phyloP scores from a whole-genome alignment of 2,329 filamentous ascomycete genomes.

The Pseudogymnoascus destructans region DNA sequence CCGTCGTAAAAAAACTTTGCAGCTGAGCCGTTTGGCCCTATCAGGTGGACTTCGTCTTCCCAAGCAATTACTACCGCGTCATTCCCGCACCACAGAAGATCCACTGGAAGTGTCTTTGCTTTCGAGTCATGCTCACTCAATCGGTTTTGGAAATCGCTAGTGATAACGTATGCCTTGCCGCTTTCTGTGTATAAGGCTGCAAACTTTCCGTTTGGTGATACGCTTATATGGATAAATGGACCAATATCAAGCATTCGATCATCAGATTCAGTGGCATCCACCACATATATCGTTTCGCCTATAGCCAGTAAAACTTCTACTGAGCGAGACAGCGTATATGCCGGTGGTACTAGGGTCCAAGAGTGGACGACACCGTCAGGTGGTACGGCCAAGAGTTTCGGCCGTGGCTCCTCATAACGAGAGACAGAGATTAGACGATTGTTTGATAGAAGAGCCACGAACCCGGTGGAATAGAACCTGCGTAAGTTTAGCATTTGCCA shows the following conservation, averaged over 20 bases:
- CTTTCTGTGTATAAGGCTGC: conserved; percentile 77
- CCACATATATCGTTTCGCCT: conserved; percentile 67
- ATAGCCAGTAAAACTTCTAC: conserved; percentile 88
- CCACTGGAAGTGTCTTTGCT: conserved; percentile 71
- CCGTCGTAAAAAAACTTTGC: conserved; percentile 79
- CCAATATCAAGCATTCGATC: conserved; percentile 85
- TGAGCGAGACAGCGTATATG: conserved; percentile 77
- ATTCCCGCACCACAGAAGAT: conserved; percentile 92
- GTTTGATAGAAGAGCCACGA: conserved; percentile 82
- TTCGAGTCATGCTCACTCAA: conserved; percentile 85
- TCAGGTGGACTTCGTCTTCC: conserved; percentile 94
- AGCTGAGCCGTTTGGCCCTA: conserved; percentile 70
- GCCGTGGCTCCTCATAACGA: conserved; percentile 80
- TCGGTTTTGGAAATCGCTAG: conserved; percentile 85
- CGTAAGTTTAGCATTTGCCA: background rate
- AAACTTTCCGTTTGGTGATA: conserved; percentile 83
- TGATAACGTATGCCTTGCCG: conserved; percentile 83
- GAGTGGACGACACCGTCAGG: conserved; percentile 71
- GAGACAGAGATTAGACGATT: conserved; percentile 79
- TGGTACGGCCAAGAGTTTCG: conserved; percentile 63
- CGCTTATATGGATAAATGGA: conserved; percentile 78
- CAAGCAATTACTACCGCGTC: conserved; percentile 88
- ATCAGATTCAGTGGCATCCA: conserved; percentile 81
- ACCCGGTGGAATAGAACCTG: conserved; percentile 74
- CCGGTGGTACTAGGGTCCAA: conserved; percentile 81